Conservation (phyloP, 2,329 filamentous ascomycete genomes). For the Colletotrichum truncatum region DNA sequence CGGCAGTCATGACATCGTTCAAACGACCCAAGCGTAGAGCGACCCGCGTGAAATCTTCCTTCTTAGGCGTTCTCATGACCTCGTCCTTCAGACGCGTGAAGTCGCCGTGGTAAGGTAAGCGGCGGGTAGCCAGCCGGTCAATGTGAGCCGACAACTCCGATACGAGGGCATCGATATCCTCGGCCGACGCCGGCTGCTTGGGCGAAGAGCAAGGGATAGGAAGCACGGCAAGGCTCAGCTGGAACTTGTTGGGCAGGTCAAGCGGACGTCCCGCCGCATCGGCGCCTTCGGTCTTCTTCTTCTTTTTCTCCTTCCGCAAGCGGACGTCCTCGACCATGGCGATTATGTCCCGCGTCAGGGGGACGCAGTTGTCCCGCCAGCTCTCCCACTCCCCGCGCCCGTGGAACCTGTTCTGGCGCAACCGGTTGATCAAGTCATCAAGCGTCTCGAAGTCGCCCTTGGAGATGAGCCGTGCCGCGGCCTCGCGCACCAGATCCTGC, state of each 20-base stretch:
- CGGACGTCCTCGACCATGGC: slow-evolving; percentile 24
- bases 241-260: slow-evolving; percentile 31
- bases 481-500: background rate
- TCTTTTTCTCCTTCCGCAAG: background rate
- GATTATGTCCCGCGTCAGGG: slow-evolving; percentile 33
- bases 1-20: background rate
- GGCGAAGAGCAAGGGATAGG: slow-evolving; percentile 22
- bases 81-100: slow-evolving; percentile 30
- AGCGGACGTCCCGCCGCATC: background rate
- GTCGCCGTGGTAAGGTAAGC: slow-evolving; percentile 35
- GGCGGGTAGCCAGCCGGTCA: slow-evolving; percentile 20
- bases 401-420: slow-evolving; percentile 3
- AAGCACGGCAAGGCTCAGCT: slow-evolving; percentile 26
- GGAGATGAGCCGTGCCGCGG: background rate
- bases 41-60: background rate
- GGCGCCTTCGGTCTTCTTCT: background rate
- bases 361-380: slow-evolving; percentile 34
- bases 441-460: background rate
- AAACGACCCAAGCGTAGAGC: background rate
- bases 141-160: slow-evolving; percentile 28
- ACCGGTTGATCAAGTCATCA: background rate
- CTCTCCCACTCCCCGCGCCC: background rate
- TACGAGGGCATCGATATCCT: background rate
- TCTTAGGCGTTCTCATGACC: background rate
- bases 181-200: background rate